Percentiles rank a stretch among this genome's conserved stretches.
Conservation (phyloP, 2,329 filamentous ascomycete genomes). For the Neofusicoccum sp. region DNA sequence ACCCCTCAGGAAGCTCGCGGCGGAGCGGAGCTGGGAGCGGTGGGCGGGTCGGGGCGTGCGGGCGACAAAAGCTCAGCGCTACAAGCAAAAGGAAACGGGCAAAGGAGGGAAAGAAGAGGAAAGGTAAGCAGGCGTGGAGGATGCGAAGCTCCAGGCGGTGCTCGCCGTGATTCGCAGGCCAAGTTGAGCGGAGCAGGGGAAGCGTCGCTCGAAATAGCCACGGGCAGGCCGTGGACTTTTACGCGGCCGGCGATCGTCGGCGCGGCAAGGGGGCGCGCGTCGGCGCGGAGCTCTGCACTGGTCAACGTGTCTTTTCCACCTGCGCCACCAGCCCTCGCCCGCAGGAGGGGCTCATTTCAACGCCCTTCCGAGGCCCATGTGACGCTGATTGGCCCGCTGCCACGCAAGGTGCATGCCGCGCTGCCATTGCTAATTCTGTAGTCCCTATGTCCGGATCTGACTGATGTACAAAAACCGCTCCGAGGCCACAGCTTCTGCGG, state of each 20-base stretch:
- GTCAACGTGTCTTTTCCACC: slow-evolving; percentile 10
- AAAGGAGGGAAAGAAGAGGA: slow-evolving; percentile 18
- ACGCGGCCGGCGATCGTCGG: slow-evolving; percentile 17
- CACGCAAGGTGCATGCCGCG: slow-evolving; percentile 12
- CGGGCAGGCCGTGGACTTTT: slow-evolving; percentile 16
- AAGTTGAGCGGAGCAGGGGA: slow-evolving; percentile 19
- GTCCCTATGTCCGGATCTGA: slow-evolving; percentile 3
- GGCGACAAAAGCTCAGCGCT: background rate
- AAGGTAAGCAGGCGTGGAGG: slow-evolving; percentile 5
- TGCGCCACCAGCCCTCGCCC: background rate
- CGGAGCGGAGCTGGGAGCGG: slow-evolving; percentile 10
- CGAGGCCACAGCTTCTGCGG: slow-evolving; percentile 9
- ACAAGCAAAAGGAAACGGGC: background rate
- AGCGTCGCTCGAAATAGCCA: slow-evolving; percentile 17
- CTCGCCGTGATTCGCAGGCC: slow-evolving; percentile 15
- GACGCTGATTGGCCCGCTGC: background rate
- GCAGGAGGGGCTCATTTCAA: background rate
- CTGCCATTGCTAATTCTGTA: slow-evolving; percentile 11
- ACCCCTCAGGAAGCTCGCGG: slow-evolving; percentile 18
- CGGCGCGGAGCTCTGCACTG: slow-evolving; percentile 6
- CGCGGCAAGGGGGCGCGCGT: slow-evolving; percentile 14
- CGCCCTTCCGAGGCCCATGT: slow-evolving; percentile 1
- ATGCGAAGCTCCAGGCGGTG: slow-evolving; percentile 15
- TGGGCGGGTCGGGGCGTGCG: background rate
- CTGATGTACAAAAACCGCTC: slow-evolving; percentile 14